phyloP scores from a whole-genome alignment of 176 grass and related monocot species.

The Stipa capillata region DNA sequence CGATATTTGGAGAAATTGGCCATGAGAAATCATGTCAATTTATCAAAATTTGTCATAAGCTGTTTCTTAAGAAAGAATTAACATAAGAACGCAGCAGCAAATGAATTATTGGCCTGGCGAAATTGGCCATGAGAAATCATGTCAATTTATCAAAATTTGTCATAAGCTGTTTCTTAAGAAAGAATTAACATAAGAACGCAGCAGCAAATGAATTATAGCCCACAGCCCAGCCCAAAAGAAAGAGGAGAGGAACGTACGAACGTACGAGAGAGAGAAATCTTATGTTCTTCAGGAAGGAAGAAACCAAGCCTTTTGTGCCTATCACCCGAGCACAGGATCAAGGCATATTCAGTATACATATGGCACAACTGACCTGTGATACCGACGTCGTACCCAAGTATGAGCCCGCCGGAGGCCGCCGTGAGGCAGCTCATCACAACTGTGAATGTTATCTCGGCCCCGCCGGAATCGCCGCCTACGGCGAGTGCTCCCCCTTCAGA shows the following conservation, averaged over 20 bases:
- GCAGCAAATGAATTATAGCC: neutral
- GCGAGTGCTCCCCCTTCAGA: neutral
- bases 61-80: neutral
- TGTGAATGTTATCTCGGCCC: neutral
- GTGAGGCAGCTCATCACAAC: constrained; percentile 44
- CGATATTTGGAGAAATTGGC: neutral
- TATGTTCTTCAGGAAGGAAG: neutral
- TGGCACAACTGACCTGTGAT: constrained; percentile 25
- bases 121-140: neutral
- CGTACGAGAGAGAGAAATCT: neutral
- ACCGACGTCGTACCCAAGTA: constrained; percentile 50
- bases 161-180: neutral
- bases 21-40: neutral
- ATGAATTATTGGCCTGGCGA: too few relatives aligned
- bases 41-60: neutral
- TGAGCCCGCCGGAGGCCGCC: constrained; percentile 40
- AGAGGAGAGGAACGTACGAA: too few relatives aligned
- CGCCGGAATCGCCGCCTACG: neutral
- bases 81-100: neutral
- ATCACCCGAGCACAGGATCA: neutral
- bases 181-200: neutral
- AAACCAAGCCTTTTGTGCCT: neutral
- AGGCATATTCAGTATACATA: neutral
- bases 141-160: neutral
- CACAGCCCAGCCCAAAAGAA: neutral